Conservation (phyloP, 768 basidiomycete genomes). For the Gautieria morchelliformis region DNA sequence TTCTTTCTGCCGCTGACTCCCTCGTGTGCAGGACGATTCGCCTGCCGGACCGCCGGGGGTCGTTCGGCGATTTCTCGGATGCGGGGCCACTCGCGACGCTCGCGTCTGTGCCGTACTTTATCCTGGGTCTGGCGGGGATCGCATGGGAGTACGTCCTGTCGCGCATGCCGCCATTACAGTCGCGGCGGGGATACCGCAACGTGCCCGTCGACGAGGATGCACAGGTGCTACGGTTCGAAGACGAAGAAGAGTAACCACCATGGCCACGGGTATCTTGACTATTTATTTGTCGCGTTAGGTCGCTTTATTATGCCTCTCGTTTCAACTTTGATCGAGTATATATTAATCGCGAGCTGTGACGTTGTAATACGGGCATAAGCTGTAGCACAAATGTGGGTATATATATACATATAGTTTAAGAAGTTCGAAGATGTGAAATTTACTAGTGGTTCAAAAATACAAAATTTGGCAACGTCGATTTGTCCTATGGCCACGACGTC, state of each 20-base stretch:
- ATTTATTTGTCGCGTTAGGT: background rate
- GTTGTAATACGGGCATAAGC: too few relatives aligned
- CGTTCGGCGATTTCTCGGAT: constrained; percentile 24
- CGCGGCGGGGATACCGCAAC: constrained; percentile 6
- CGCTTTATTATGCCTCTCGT: too few relatives aligned
- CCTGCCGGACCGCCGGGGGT: constrained; percentile 47
- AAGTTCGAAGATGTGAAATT: too few relatives aligned
- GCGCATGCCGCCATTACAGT: constrained; percentile 1
- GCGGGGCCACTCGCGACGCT: constrained; percentile 57
- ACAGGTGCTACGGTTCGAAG: constrained; percentile 76
- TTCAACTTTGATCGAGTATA: too few relatives aligned
- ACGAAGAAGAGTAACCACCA: constrained; percentile 39
- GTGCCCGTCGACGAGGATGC: constrained; percentile 83
- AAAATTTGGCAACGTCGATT: too few relatives aligned
- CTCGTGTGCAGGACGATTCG: constrained; percentile 54
- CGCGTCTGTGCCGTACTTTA: constrained; percentile 84
- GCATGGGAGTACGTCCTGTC: constrained; percentile 51
- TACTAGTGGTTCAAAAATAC: too few relatives aligned
- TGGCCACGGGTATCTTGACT: background rate
- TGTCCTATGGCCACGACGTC: too few relatives aligned
- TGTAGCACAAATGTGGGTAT: too few relatives aligned
- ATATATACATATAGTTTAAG: too few relatives aligned
- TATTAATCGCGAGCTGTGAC: too few relatives aligned
- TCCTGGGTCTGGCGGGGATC: constrained; percentile 68
- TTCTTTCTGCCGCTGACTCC: constrained; percentile 11